Evolutionary conservation across 345 rosid species (phyloP).

Genomic region (Streptanthus diversifolius): DNA sequence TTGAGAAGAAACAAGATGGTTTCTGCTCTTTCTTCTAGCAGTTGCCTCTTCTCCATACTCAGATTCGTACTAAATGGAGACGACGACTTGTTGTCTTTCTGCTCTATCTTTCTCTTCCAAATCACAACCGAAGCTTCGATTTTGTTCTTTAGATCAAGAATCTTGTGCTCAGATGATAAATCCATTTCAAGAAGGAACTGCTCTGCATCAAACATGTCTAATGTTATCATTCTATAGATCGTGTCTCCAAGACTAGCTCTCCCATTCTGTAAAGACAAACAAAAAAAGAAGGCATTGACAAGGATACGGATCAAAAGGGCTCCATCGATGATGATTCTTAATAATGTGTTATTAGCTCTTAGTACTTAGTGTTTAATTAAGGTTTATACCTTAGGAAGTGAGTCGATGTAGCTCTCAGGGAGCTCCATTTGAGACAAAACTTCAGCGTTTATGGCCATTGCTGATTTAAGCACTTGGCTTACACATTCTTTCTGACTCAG

Average conservation of each 20-base stretch:
- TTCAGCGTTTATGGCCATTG: slow-evolving; percentile 85
- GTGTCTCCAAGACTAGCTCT: slow-evolving; percentile 76
- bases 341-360: background rate
- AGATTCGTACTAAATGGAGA: slow-evolving; percentile 74
- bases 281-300: background rate
- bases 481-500: slow-evolving; percentile 73
- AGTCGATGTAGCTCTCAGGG: slow-evolving; percentile 81
- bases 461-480: slow-evolving; percentile 80
- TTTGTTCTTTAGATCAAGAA: slow-evolving; percentile 77
- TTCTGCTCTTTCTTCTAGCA: slow-evolving; percentile 77
- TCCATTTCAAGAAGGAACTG: slow-evolving; percentile 68
- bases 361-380: background rate
- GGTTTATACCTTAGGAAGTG: slow-evolving; percentile 72
- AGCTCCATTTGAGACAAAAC: slow-evolving; percentile 75
- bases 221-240: slow-evolving; percentile 57
- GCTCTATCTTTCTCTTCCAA: slow-evolving; percentile 80
- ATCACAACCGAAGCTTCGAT: slow-evolving; percentile 87
- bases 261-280: slow-evolving; percentile 51
- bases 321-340: background rate
- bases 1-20: slow-evolving; percentile 65
- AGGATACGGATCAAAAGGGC: background rate
- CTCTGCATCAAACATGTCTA: slow-evolving; percentile 70
- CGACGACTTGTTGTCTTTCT: slow-evolving; percentile 52
- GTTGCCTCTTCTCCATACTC: slow-evolving; percentile 77
- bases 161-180: slow-evolving; percentile 71